A percentile compares a stretch with the other conserved stretches of the same genome.
Conservation (phyloP, 2,329 filamentous ascomycete species). For the Trichoderma arundinaceum region DNA sequence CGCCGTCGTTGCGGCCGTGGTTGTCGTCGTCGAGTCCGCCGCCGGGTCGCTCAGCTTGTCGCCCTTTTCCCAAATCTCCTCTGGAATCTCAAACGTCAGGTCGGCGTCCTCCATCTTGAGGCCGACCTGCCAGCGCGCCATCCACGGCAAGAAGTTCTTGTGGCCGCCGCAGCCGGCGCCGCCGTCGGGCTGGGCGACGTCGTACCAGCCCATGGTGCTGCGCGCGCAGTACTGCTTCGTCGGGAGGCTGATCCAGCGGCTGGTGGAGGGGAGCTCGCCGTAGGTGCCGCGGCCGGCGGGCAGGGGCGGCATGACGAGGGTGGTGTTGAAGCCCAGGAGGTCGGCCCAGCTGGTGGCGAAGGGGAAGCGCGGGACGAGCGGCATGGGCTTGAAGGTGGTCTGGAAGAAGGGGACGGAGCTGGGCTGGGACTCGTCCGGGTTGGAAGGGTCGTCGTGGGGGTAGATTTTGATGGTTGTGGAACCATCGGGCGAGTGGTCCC, state of each 20-base stretch:
- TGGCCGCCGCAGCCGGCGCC: conserved; percentile 34
- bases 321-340: conserved; percentile 50
- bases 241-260: conserved; percentile 51
- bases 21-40: not conserved
- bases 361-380: conserved; percentile 52
- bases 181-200: conserved; percentile 49
- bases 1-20: not conserved
- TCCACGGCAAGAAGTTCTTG: conserved; percentile 56
- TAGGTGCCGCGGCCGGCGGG: conserved; percentile 48
- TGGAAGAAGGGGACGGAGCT: conserved; percentile 52
- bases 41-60: not conserved
- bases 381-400: conserved; percentile 50
- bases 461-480: conserved; percentile 52
- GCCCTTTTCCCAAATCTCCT: conserved; percentile 37
- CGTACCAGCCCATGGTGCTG: conserved; percentile 54
- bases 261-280: conserved; percentile 53
- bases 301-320: conserved; percentile 56
- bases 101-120: conserved; percentile 47
- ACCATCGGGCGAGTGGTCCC: conserved; percentile 46
- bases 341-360: conserved; percentile 47
- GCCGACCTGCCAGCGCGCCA: conserved; percentile 52
- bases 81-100: conserved; percentile 41
- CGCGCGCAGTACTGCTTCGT: conserved; percentile 42
- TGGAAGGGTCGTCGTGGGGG: conserved; percentile 47
- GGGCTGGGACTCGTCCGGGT: conserved; percentile 42